Evolutionary conservation across 805 yeast genomes (phyloP).

Genomic region (Nakazawaea laoshanensis): DNA sequence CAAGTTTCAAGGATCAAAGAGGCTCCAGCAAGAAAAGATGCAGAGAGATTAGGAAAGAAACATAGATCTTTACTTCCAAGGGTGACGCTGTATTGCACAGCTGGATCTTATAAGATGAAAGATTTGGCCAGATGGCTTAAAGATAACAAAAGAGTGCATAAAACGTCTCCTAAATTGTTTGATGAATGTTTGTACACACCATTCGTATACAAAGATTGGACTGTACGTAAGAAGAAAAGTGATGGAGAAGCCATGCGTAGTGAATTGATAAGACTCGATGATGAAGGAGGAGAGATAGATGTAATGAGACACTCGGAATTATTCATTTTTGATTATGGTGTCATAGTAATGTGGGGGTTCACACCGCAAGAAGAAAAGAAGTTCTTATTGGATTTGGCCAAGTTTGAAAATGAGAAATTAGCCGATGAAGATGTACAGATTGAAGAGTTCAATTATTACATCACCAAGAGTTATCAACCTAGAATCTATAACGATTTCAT

Average conservation of each 20-base stretch:
- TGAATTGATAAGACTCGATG: slow-evolving; percentile 60
- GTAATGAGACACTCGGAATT: slow-evolving; percentile 73
- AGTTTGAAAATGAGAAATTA: slow-evolving; percentile 84
- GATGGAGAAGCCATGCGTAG: slow-evolving; percentile 10
- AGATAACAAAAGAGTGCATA: slow-evolving; percentile 63
- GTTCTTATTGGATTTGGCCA: slow-evolving; percentile 77
- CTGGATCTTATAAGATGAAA: slow-evolving; percentile 85
- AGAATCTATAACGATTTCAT: slow-evolving; percentile 93
- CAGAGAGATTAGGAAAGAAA: slow-evolving; percentile 83
- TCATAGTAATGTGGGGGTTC: slow-evolving; percentile 96
- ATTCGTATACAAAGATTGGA: slow-evolving; percentile 74
- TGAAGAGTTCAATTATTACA: slow-evolving; percentile 92
- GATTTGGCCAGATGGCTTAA: slow-evolving; percentile 80
- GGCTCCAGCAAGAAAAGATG: slow-evolving; percentile 84
- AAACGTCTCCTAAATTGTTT: slow-evolving; percentile 78
- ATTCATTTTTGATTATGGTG: slow-evolving; percentile 93
- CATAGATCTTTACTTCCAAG: slow-evolving; percentile 82
- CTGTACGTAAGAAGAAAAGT: slow-evolving; percentile 6
- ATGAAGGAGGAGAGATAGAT: slow-evolving; percentile 93
- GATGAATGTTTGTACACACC: slow-evolving; percentile 96
- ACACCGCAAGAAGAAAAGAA: slow-evolving; percentile 74
- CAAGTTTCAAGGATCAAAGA: slow-evolving; percentile 82
- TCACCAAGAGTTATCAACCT: slow-evolving; percentile 91
- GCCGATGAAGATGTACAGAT: slow-evolving; percentile 88
- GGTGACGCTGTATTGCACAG: slow-evolving; percentile 94